Base-by-base conservation (phyloP, 805 yeast species). In the Candida multigemmis region DNA sequence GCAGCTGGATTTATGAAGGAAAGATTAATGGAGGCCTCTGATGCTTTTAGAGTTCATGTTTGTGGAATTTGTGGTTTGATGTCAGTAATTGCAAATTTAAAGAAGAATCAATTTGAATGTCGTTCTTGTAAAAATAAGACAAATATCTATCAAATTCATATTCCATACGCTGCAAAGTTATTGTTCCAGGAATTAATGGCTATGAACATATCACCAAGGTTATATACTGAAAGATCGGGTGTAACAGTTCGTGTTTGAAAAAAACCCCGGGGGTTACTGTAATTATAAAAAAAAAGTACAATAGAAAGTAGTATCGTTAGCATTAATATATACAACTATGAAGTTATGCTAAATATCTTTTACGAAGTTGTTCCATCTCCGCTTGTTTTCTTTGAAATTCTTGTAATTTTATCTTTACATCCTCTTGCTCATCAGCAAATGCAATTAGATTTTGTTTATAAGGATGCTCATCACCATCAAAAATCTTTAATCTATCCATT, bases 141-240 rank as follows among this genome's bases (percentile, higher is more conserved):
- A 38, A 93, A 89, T 60, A 89, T 91, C 46, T 91, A 85, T 61
- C 99, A 91, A 68, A 82, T 87, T 41, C 94, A 89, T 50, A 84
- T 91, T 48, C 99, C 99, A 25, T 91, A 91, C 55, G 99, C 99
- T 25, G 98, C 98, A 29, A 91, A 91, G 64, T 70, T 91, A 51
- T 65, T 91, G 54, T 91, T 91, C 85, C 99, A 91, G 65, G 99
- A 91, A 64, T 72, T 91, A 50, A 91, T 91, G 97, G 95, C 98
- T 22, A 91, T 91, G 99, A 91, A 91, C 58, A 91, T 91, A 47
- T 81, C 96, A 12, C 98, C 97, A 30, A 77, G 98, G 61, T 60
- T 89, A 65, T 89, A 89, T 58, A 85, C 97, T n/a, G 96, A 89
- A 42, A 75, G 87, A 42, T 74, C 86, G 7, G 82, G 80, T 5